Evolutionary conservation across 1,284 basidiomycete genomes (phyloP).

Genomic region (Irpex sp.): DNA sequence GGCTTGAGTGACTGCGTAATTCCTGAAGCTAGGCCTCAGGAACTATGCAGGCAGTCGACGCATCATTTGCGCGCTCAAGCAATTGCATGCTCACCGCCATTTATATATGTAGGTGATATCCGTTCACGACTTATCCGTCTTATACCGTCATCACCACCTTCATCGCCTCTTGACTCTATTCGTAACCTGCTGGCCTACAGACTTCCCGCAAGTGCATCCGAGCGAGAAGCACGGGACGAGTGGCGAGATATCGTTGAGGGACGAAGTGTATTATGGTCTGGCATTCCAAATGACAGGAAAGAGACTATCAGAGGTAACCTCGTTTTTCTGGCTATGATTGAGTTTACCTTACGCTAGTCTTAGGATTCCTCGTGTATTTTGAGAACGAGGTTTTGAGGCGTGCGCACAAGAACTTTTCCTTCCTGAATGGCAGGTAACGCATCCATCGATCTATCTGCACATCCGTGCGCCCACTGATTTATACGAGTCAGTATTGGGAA

Average conservation of each 20-base stretch:
- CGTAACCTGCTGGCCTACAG: constrained; percentile 79
- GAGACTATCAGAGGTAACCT: constrained; percentile 78
- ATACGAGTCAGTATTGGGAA: constrained; percentile 72
- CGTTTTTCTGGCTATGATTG: constrained; percentile 1
- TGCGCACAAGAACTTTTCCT: constrained; percentile 91
- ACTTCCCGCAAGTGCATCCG: constrained; percentile 63
- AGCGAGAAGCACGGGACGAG: constrained; percentile 79
- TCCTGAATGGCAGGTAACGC: constrained; percentile 74
- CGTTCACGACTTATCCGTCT: constrained; percentile 79
- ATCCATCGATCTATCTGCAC: background rate
- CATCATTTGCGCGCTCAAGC: too few relatives aligned
- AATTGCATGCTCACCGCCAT: too few relatives aligned
- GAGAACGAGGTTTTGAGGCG: constrained; percentile 84
- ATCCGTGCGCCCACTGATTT: background rate
- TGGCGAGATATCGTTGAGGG: constrained; percentile 96
- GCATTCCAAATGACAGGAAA: constrained; percentile 89
- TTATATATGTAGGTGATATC: constrained; percentile 63
- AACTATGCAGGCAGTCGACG: too few relatives aligned
- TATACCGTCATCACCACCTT: constrained; percentile 61
- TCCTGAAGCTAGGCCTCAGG: too few relatives aligned
- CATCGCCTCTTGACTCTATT: constrained; percentile 67
- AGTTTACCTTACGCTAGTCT: background rate
- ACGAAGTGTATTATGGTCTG: constrained; percentile 77
- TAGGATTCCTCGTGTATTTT: constrained; percentile 89
- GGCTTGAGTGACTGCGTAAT: too few relatives aligned